These are phyloP conservation scores for Stipa capillata DNA, from an alignment of 176 grass and related monocot genomes.

Conservation along the genomic window DNA sequence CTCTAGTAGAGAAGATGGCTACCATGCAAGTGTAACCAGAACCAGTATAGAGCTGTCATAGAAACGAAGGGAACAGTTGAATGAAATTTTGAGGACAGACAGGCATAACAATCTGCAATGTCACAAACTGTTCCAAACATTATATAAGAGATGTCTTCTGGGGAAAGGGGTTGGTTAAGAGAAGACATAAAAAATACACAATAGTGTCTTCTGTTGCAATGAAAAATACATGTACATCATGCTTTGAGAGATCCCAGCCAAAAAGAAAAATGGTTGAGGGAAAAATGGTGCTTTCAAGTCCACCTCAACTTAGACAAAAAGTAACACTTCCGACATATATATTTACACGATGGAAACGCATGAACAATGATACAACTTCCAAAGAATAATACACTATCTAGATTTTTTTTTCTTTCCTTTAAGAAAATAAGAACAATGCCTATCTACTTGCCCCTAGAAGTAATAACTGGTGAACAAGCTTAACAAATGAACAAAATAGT, in stretches of 20 bases:
- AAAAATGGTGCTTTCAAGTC: conserved; percentile 45
- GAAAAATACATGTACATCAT: conserved; percentile 34
- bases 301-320: conserved; percentile 19
- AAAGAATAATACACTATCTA: conserved; percentile 59
- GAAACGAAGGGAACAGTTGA: neutral
- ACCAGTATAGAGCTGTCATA: neutral
- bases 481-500: conserved; percentile 54
- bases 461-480: conserved; percentile 20
- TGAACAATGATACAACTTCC: conserved; percentile 31
- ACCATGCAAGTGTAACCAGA: neutral
- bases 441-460: conserved; percentile 38
- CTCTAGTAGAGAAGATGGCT: neutral
- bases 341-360: conserved; percentile 42
- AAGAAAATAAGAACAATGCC: conserved; percentile 33
- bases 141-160: neutral
- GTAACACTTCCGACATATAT: conserved; percentile 28
- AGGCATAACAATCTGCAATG: neutral
- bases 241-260: conserved; percentile 1
- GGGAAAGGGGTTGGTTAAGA: neutral
- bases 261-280: conserved; percentile 9
- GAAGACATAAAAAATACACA: conserved; percentile 1
- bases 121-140: neutral
- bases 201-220: neutral
- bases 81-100: too few relatives aligned
- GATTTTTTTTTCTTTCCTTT: conserved; percentile 34